These are phyloP conservation scores for Xylaria telfairii DNA, from an alignment of 495 filamentous ascomycete species.

Conservation along the genomic window DNA sequence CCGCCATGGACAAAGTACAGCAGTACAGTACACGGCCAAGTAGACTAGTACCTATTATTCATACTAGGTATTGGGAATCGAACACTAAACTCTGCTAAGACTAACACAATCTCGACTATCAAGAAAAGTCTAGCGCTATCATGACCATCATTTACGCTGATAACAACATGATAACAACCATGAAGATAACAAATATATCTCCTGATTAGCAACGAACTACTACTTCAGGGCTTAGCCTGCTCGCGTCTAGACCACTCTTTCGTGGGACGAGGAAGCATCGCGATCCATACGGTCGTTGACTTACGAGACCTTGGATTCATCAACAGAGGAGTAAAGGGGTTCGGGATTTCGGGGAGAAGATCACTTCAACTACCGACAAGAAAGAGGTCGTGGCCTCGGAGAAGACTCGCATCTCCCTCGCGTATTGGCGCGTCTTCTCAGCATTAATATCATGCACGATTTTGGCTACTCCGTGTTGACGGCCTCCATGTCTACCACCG, in stretches of 20 bases:
- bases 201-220: background rate
- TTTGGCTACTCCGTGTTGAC: background rate
- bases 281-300: background rate
- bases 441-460: background rate
- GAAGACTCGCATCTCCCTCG: slow-evolving; percentile 4
- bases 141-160: background rate
- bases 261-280: background rate
- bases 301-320: background rate
- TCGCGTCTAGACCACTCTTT: background rate
- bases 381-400: background rate
- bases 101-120: background rate
- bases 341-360: background rate
- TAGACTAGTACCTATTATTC: background rate
- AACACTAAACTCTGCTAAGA: background rate
- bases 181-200: no score
- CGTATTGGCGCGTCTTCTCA: background rate
- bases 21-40: no score
- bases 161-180: background rate
- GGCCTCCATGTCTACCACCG: background rate
- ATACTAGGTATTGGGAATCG: background rate
- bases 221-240: background rate
- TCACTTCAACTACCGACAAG: background rate
- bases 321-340: background rate
- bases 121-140: background rate
- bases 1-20: background rate